phyloP scores from a whole-genome alignment of 768 basidiomycete genomes.

The Filobasidium floriforme region DNA sequence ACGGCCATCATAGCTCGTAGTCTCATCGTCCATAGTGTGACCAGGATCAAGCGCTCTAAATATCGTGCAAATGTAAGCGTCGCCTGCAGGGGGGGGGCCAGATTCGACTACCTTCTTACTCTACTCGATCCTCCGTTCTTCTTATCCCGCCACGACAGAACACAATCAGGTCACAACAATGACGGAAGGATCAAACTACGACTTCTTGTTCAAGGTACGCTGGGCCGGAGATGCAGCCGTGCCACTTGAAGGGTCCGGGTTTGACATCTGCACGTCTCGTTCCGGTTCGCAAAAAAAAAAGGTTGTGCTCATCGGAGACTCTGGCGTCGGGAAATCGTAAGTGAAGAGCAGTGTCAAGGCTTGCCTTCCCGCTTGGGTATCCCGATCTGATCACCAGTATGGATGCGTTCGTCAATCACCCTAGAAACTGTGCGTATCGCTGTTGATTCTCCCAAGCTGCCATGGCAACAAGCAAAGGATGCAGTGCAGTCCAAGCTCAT shows the following conservation, averaged over 20 bases:
- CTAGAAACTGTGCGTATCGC: conserved; percentile 51
- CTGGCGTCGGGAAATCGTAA: conserved; percentile 98
- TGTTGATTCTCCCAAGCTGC: too few relatives aligned
- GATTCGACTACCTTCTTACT: too few relatives aligned
- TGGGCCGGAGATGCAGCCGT: not conserved
- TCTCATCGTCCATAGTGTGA: too few relatives aligned
- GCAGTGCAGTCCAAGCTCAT: not conserved
- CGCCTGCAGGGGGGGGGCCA: too few relatives aligned
- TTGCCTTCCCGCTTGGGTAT: too few relatives aligned
- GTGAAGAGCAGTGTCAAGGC: conserved; percentile 45
- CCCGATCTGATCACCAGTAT: too few relatives aligned
- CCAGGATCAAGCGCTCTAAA: too few relatives aligned
- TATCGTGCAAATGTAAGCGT: too few relatives aligned
- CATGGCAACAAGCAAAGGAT: too few relatives aligned
- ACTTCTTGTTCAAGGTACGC: conserved; percentile 94
- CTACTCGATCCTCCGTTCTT: not conserved
- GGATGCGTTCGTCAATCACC: not conserved
- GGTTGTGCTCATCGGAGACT: conserved; percentile 99
- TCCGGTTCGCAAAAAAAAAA: conserved; percentile 41
- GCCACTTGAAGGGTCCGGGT: not conserved
- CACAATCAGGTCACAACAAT: conserved; percentile 48
- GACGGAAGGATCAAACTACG: conserved; percentile 92
- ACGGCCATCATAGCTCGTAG: too few relatives aligned
- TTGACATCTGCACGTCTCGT: not conserved
- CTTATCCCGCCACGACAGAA: not conserved